These are phyloP conservation scores for Ambrosia trifida DNA, from an alignment of 129 eudicot species.

Conservation along the genomic window DNA sequence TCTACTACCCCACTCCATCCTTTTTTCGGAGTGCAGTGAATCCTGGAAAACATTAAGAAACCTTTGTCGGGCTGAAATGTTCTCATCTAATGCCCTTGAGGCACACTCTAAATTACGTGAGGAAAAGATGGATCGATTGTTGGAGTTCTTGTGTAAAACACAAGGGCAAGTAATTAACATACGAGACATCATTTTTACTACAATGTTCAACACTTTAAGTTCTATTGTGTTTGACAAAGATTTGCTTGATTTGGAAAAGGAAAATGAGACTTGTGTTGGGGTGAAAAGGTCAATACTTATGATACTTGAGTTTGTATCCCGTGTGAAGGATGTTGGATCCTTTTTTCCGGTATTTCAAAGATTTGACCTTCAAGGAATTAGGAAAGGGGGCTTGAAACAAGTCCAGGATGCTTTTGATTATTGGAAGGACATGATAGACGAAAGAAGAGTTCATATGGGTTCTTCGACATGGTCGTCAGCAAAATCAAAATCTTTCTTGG, in stretches of 20 bases:
- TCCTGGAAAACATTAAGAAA: slow-evolving; percentile 28
- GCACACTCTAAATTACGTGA: slow-evolving; percentile 25
- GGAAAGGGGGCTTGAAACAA: slow-evolving; percentile 15
- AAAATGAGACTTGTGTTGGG: slow-evolving; percentile 11
- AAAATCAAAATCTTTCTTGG: slow-evolving; percentile 23
- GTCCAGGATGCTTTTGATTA: slow-evolving; percentile 1
- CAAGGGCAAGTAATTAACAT: slow-evolving; percentile 20
- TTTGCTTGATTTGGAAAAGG: slow-evolving; percentile 16
- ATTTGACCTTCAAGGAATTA: slow-evolving; percentile 25
- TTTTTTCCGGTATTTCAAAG: slow-evolving; percentile 24
- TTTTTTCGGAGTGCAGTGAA: slow-evolving; percentile 27
- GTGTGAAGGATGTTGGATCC: slow-evolving; percentile 24
- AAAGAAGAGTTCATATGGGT: background rate
- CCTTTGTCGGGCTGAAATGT: slow-evolving; percentile 22
- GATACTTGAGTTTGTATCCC: slow-evolving; percentile 10
- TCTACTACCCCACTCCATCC: slow-evolving; percentile 16
- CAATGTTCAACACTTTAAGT: slow-evolving; percentile 23
- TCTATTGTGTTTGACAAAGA: slow-evolving; percentile 19
- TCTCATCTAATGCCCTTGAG: slow-evolving; percentile 30
- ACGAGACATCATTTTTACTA: slow-evolving; percentile 11
- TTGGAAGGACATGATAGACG: slow-evolving; percentile 28
- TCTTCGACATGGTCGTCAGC: slow-evolving; percentile 11
- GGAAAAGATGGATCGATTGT: slow-evolving; percentile 24
- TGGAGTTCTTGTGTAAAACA: slow-evolving; percentile 20
- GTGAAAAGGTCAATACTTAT: slow-evolving; percentile 13